Base-by-base conservation (phyloP, 257 asterid genomes). In the Mitragyna speciosa region DNA sequence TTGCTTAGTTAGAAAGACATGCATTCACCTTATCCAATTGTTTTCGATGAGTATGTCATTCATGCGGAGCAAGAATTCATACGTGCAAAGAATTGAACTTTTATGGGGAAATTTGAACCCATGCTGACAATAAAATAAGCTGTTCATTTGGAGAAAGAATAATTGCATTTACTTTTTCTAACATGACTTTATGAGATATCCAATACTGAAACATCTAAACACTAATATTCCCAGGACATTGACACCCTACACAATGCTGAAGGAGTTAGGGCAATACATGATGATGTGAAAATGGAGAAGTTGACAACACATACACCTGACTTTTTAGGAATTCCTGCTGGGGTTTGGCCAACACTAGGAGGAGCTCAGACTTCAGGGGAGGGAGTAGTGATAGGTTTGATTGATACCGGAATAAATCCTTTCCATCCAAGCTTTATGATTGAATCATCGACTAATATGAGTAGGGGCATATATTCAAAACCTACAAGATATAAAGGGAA, bases 341-440 rank as follows among this genome's bases (percentile, higher is more conserved):
- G 87, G 43, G 90, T 85, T 65, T 92, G 97, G 97, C 91, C 88
- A 6, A 76, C 80, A 64, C 73, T 89, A 63, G 97, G 95, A 26
- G 95, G 92, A 54, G 69, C 89, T 12, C 73, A 20, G 20, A 67
- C 75, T 51, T 88, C 95, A 22, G 95, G 92, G 2, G 87, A 87
- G 7, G 94, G 91, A 3, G 84, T 90, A 22, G 97, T 92, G 75
- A 92, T 92, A 59, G 94, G 97, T 48, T 75, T 92, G 39, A 85
- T 92, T 56, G 97, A 92, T 87, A 90, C 95, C 0, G 94, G 97
- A 77, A 88, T 92, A 69, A 91, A 88, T 75, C 95, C 91, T 56
- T 82, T 71, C 45, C 92, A 92, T 86, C 94, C 89, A 0, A 92
- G 95, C 86, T 92, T 91, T 80, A 63, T 61, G 45, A 36, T 80